A percentile compares a stretch with the other conserved stretches of the same genome.
Evolutionary conservation across 176 grass and related monocot species (phyloP).

Genomic region (Poa pratensis): DNA sequence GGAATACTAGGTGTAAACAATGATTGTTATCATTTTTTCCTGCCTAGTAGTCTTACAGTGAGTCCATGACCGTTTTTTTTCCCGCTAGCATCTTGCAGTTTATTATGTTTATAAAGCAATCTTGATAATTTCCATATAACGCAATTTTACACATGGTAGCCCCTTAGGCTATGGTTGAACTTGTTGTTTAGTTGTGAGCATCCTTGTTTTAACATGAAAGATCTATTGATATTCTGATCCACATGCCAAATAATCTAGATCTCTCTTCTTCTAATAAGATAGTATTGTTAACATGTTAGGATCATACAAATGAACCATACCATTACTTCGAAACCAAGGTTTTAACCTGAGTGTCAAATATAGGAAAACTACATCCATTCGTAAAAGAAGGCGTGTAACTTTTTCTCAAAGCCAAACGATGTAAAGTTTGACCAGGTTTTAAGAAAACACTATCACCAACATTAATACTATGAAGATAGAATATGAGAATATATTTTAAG

Average conservation of each 20-base stretch:
- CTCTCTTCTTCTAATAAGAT: not conserved
- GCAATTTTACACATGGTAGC: not conserved
- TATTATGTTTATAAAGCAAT: not conserved
- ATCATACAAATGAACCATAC: not conserved
- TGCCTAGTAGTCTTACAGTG: not conserved
- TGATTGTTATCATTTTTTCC: not conserved
- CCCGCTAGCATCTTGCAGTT: not conserved
- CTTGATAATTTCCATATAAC: not conserved
- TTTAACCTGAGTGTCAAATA: not conserved
- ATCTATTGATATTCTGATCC: conserved; percentile 2
- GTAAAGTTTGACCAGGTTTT: too few relatives aligned
- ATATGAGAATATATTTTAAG: too few relatives aligned
- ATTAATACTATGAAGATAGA: too few relatives aligned
- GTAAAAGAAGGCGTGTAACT: too few relatives aligned
- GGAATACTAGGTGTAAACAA: conserved; percentile 3
- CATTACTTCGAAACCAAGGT: not conserved
- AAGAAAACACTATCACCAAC: too few relatives aligned
- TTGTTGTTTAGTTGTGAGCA: not conserved
- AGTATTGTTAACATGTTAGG: not conserved
- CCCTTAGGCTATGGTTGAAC: not conserved
- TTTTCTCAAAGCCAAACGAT: too few relatives aligned
- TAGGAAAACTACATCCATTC: not conserved
- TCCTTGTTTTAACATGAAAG: not conserved
- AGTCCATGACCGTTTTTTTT: not conserved
- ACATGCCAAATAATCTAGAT: not conserved